Conservation (phyloP, 2,329 filamentous ascomycete genomes). For the Ampelomyces quisqualis region DNA sequence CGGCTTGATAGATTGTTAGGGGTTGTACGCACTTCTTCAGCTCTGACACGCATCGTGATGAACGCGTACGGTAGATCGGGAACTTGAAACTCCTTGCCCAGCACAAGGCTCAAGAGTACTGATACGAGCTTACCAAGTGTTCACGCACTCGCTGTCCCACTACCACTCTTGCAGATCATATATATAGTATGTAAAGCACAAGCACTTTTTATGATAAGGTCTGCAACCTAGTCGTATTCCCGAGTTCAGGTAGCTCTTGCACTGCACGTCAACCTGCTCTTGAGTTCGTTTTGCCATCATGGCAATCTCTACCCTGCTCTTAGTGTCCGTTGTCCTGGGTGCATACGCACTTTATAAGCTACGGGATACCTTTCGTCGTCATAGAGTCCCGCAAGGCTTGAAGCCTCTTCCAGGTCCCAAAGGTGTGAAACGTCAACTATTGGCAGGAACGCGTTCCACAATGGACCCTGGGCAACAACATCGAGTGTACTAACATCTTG, state of each 20-base stretch:
- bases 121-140: constrained; percentile 16
- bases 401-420: constrained; percentile 46
- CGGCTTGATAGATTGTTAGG: constrained; percentile 14
- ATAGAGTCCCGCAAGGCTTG: constrained; percentile 36
- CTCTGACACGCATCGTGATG: constrained; percentile 22
- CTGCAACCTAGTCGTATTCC: constrained; percentile 13
- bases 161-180: constrained; percentile 21
- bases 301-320: constrained; percentile 33
- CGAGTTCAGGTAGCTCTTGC: constrained; percentile 9
- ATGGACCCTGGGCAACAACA: constrained; percentile 1
- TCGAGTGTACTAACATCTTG: constrained; percentile 11
- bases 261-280: constrained; percentile 4
- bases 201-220: constrained; percentile 8
- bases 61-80: constrained; percentile 22
- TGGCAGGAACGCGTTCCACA: constrained; percentile 1
- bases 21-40: constrained; percentile 15
- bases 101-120: constrained; percentile 7
- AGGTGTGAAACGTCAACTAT: constrained; percentile 32
- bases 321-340: constrained; percentile 24
- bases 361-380: constrained; percentile 24
- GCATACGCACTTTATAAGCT: constrained; percentile 36
- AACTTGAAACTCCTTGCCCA: constrained; percentile 24
- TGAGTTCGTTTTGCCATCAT: constrained; percentile 23
- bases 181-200: constrained; percentile 30
- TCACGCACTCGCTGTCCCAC: constrained; percentile 19